Conservation (phyloP, 257 asterid genomes). For the Echium plantagineum region DNA sequence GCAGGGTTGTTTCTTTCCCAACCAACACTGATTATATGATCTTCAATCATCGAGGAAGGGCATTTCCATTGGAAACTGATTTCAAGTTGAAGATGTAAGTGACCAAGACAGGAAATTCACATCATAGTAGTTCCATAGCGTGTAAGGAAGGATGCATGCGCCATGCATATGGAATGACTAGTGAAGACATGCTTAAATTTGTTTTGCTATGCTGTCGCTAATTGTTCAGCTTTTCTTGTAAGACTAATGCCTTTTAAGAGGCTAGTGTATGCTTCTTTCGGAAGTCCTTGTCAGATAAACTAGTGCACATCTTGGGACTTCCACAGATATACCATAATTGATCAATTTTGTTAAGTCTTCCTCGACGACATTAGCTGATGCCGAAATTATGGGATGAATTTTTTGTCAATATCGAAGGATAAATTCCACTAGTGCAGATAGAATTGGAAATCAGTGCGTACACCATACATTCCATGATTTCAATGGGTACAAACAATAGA, state of each 20-base stretch:
- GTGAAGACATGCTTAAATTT: not conserved
- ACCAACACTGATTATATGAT: constrained; percentile 86
- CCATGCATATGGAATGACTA: not conserved
- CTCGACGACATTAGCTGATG: not conserved
- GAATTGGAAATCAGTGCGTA: too few relatives aligned
- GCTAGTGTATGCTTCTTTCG: not conserved
- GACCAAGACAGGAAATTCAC: not conserved
- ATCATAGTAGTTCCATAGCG: not conserved
- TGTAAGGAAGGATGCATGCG: not conserved
- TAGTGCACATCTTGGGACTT: not conserved
- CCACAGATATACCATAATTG: not conserved
- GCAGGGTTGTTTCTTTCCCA: constrained; percentile 79
- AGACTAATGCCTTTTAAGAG: not conserved
- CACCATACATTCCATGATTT: too few relatives aligned
- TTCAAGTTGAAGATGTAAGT: constrained; percentile 37
- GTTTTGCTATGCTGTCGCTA: not conserved
- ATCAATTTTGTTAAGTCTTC: too few relatives aligned
- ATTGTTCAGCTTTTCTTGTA: not conserved
- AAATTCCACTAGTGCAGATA: too few relatives aligned
- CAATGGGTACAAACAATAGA: not conserved
- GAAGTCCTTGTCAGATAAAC: not conserved
- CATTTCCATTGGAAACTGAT: constrained; percentile 45
- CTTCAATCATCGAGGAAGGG: constrained; percentile 91
- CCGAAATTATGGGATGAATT: too few relatives aligned
- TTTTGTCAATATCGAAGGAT: too few relatives aligned